These are phyloP conservation scores for Globisporangium okanoganense DNA, from an alignment of 352 stramenopile species.

Conservation along the genomic window DNA sequence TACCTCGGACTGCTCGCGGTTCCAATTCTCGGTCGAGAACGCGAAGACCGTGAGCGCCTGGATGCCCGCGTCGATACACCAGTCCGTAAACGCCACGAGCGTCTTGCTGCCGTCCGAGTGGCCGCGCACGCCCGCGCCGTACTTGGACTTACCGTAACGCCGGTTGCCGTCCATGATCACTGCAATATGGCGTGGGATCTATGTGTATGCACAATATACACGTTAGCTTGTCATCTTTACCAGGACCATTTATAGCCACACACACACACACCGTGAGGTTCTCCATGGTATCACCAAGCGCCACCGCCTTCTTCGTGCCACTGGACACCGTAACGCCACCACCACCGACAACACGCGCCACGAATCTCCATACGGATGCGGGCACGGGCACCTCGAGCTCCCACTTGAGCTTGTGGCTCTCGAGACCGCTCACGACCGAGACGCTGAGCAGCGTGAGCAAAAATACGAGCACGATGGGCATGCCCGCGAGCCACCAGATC, in stretches of 20 bases:
- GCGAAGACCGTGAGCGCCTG: conserved; percentile 93
- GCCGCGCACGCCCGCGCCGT: conserved; percentile 73
- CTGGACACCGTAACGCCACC: conserved; percentile 1
- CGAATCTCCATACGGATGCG: conserved; percentile 13
- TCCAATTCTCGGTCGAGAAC: conserved; percentile 97
- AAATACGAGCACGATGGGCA: conserved; percentile 71
- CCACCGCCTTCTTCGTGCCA: not conserved
- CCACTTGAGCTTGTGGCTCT: conserved; percentile 34
- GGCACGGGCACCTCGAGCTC: conserved; percentile 19
- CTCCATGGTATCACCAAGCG: conserved; percentile 8
- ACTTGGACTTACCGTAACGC: conserved; percentile 88
- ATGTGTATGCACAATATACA: not conserved
- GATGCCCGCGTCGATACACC: conserved; percentile 92
- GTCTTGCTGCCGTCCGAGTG: conserved; percentile 95
- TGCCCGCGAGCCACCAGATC: conserved; percentile 82
- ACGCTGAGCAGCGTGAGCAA: conserved; percentile 71
- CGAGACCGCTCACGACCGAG: conserved; percentile 56
- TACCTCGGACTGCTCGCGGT: conserved; percentile 86
- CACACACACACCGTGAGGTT: conserved; percentile 19
- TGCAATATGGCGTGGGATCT: conserved; percentile 88
- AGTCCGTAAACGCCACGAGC: conserved; percentile 94
- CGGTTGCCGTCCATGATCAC: conserved; percentile 98
- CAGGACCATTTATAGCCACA: not conserved
- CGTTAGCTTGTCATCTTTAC: not conserved
- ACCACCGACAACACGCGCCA: conserved; percentile 6